Evolutionary conservation across 1,139 yeast species (phyloP), one percentile per base, ranked within the genome.

Genomic region (Lodderomyces parapsilosis): DNA sequence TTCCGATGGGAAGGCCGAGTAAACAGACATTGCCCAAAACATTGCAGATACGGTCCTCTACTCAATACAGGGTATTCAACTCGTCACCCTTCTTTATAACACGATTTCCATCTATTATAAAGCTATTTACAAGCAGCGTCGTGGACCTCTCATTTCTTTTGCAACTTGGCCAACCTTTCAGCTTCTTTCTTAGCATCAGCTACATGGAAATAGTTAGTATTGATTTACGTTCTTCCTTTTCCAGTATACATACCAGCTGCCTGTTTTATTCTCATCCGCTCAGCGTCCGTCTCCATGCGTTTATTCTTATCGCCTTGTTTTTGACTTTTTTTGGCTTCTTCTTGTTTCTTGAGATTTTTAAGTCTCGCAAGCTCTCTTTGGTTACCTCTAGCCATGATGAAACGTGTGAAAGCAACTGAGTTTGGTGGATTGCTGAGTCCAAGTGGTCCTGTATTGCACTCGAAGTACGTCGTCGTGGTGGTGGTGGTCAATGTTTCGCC

Each of bases 321-420:
- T 61, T 76, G 78, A 56, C 68, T 73, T 62, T 84, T 83, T 22
- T 69, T 66, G 4, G 73, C 73, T 35, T 80, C 86, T 53, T 78
- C 79, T 58, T 78, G 84, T 66, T 91, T 91, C 72, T 91, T 93
- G 60, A 70, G 63, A 66, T 88, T 89, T 69, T 88, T 91, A 48
- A 84, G 90, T 60, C 99, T 79, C 23, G 97, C 97, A 57, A 87
- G 78, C 41, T 93, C 99, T 64, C 99, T 80, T 68, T 93, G 98
- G 66, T 93, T 93, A 25, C 99, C 99, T 74, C 99, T 80, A 42
- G 96, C 85, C 98, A 91, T 91, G 11, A 27, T 39, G 11, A 20
- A 36, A 6, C 9, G 15, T 28, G 14, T 28, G 25, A 17, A 3
- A 15, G n/a, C 9, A n/a, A n/a, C n/a, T n/a, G n/a, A n/a, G 18